Base-by-base conservation (phyloP, 352 stramenopile genomes). In the Globisporangium heterothallicum region DNA sequence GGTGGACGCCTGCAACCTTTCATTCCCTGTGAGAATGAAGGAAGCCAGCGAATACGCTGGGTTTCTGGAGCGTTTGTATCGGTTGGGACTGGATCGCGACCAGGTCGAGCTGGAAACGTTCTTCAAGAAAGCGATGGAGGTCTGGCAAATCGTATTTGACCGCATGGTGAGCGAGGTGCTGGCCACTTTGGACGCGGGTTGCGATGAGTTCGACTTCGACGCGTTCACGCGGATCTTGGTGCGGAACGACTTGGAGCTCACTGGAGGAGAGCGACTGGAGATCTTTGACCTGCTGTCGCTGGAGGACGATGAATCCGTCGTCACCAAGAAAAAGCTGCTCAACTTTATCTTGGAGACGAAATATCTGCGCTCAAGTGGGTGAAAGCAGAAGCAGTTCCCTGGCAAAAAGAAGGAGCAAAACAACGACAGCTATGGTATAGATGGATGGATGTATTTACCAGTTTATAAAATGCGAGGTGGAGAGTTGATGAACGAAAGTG, bases 251-350 rank as follows among this genome's bases (percentile, higher is more conserved):
- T 30, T 86, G 32, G 74, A 86, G 18, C 63, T 88, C 30, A 84
- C 70, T 0, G 75, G 61, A 1, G 72, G 74, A 2, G 72, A 88
- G 35, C 40, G 73, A 6, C 66, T 82, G 21, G 74, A 88, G 53
- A 49, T 81, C 14, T 86, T 84, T 36, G 74, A 85, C 29, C 29
- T 72, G 42, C 48, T 88, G 22, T 65, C 63, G 10, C 56, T 53
- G 6, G 70, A 86, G 3, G 58, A 68, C 14, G 63, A 74, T 21
- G 60, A 63, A 41, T 61, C 26, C 3, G 25, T 70, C 9, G 50
- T 76, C 10, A 42, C 61, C 0, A 68, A 56, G 8, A 68, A 64
- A 30, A 59, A 58, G 41, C 4, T 70, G 13, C 19, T 66, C 10
- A 6, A 35, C 12, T 72, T 75, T 44, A 43, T 68, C 6, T 49